These are phyloP conservation scores for Globisporangium iwayamae DNA, from an alignment of 352 stramenopile genomes.

Conservation along the genomic window DNA sequence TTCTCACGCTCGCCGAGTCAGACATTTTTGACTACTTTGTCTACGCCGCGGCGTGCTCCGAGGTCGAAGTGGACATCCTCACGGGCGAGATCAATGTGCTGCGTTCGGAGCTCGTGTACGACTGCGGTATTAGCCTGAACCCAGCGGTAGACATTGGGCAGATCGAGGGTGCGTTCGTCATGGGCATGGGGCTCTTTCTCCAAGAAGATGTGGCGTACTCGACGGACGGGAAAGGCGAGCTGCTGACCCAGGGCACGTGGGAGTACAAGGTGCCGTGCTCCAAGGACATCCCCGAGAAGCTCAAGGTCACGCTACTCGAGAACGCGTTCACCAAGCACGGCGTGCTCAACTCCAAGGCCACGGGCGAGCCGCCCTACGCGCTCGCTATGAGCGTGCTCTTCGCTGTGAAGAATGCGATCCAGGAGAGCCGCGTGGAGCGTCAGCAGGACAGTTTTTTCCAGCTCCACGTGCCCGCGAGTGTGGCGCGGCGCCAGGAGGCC, in stretches of 20 bases:
- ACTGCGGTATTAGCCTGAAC: constrained; percentile 95
- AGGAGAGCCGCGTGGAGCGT: constrained; percentile 73
- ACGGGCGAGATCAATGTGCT: constrained; percentile 91
- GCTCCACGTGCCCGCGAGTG: constrained; percentile 40
- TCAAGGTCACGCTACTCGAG: constrained; percentile 94
- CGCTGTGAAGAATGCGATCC: constrained; percentile 93
- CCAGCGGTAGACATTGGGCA: constrained; percentile 97
- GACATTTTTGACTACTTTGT: constrained; percentile 96
- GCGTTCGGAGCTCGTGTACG: constrained; percentile 84
- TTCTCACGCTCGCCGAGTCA: constrained; percentile 84
- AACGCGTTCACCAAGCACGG: constrained; percentile 92
- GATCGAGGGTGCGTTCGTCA: constrained; percentile 97
- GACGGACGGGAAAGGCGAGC: constrained; percentile 75
- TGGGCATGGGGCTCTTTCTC: constrained; percentile 93
- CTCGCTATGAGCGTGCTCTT: constrained; percentile 93
- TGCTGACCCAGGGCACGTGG: constrained; percentile 93
- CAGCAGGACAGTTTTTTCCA: constrained; percentile 35
- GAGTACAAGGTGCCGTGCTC: constrained; percentile 97
- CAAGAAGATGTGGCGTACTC: constrained; percentile 94
- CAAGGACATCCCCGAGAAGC: constrained; percentile 94
- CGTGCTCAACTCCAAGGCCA: constrained; percentile 94
- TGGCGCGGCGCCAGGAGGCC: constrained; percentile 33
- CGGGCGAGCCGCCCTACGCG: constrained; percentile 96
- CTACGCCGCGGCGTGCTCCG: constrained; percentile 88
- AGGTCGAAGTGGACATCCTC: constrained; percentile 96